phyloP scores from a whole-genome alignment of 1,284 basidiomycete species.

The Papiliotrema flavescens region DNA sequence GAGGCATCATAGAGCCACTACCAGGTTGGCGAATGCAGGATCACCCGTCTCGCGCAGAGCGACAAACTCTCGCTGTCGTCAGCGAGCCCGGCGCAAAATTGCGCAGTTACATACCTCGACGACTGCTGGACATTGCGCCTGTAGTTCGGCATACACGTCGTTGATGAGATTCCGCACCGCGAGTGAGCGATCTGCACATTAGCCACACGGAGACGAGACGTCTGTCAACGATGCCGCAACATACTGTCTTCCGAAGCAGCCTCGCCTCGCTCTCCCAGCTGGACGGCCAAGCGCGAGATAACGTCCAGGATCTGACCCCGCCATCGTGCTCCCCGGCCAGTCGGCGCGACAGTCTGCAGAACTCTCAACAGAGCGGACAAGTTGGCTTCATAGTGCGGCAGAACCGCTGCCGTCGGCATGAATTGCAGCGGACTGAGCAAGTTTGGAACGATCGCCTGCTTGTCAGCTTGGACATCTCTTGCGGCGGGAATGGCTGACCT shows the following conservation, averaged over 20 bases:
- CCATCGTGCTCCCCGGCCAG: constrained; percentile 38
- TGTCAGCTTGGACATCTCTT: not conserved
- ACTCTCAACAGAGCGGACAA: constrained; percentile 33
- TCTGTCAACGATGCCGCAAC: not conserved
- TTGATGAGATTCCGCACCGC: no score
- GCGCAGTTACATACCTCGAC: no score
- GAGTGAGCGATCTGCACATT: no score
- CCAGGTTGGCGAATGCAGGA: no score
- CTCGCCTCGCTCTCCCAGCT: constrained; percentile 22
- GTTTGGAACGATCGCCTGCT: constrained; percentile 41
- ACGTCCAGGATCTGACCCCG: constrained; percentile 45
- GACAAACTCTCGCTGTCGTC: no score
- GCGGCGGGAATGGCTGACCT: constrained; percentile 22
- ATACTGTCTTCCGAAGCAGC: not conserved
- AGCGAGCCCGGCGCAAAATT: no score
- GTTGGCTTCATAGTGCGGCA: constrained; percentile 36
- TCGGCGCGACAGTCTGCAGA: constrained; percentile 18
- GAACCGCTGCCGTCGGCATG: constrained; percentile 27
- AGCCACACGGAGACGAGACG: not conserved
- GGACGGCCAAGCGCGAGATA: constrained; percentile 30
- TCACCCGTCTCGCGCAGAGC: no score
- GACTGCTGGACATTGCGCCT: no score
- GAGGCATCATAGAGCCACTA: no score
- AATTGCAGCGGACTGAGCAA: constrained; percentile 41
- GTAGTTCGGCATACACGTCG: no score